Evolutionary conservation across 2,329 filamentous ascomycete species (phyloP).

Genomic region (Myriangium duriaei): DNA sequence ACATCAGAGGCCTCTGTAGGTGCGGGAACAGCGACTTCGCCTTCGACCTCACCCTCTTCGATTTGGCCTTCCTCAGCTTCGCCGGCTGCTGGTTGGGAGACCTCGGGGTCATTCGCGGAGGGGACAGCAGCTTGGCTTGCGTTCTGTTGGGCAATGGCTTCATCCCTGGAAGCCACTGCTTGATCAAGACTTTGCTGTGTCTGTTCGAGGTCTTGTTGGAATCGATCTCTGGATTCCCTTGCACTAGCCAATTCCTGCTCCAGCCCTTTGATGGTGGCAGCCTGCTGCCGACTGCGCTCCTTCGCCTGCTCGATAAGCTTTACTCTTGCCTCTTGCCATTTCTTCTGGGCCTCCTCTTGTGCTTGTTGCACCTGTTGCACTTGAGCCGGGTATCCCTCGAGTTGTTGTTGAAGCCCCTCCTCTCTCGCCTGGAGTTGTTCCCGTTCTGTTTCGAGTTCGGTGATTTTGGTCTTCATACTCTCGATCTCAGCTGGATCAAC

Average conservation of each 20-base stretch:
- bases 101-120: neutral
- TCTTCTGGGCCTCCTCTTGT: conserved; percentile 31
- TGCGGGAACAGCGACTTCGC: conserved; percentile 19
- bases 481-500: conserved; percentile 91
- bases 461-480: conserved; percentile 67
- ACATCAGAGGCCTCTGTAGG: conserved; percentile 23
- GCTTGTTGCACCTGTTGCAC: conserved; percentile 23
- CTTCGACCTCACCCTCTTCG: conserved; percentile 21
- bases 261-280: conserved; percentile 45
- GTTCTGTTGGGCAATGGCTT: conserved; percentile 37
- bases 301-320: conserved; percentile 40
- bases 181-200: conserved; percentile 15
- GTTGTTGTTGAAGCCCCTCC: conserved; percentile 37
- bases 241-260: conserved; percentile 35
- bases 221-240: conserved; percentile 50
- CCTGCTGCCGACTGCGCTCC: conserved; percentile 49
- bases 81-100: conserved; percentile 6
- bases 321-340: conserved; percentile 36
- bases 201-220: conserved; percentile 49
- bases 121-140: conserved; percentile 25
- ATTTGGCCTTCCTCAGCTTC: conserved; percentile 15
- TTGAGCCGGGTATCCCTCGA: conserved; percentile 36
- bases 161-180: conserved; percentile 50
- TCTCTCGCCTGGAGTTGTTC: conserved; percentile 40
- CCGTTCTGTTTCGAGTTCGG: conserved; percentile 40